Percentiles rank a stretch among this genome's conserved stretches.
These are phyloP conservation scores for Xylariaceae sp. DNA, from an alignment of 2,329 filamentous ascomycete species.

Conservation along the genomic window DNA sequence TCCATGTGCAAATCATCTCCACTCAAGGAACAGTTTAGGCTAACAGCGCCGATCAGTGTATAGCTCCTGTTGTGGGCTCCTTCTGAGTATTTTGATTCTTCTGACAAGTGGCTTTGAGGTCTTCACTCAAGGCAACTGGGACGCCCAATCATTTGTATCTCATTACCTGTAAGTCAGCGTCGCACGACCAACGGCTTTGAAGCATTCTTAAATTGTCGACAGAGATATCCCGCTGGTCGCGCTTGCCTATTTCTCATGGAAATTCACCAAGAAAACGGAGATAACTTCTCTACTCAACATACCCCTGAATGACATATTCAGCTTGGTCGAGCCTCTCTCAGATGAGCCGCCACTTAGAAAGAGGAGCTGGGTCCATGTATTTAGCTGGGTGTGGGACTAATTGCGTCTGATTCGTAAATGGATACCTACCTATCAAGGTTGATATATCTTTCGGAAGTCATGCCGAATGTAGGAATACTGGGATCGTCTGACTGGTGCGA, in stretches of 20 bases:
- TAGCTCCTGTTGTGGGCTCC: slow-evolving; percentile 56
- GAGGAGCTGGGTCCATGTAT: slow-evolving; percentile 1
- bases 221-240: slow-evolving; percentile 59
- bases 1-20: neutral
- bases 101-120: slow-evolving; percentile 66
- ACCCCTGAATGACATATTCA: slow-evolving; percentile 47
- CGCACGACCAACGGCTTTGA: neutral
- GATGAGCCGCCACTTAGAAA: slow-evolving; percentile 20
- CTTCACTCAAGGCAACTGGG: slow-evolving; percentile 58
- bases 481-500: no score
- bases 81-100: slow-evolving; percentile 59
- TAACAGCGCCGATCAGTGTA: slow-evolving; percentile 40
- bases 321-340: slow-evolving; percentile 36
- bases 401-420: no score
- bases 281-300: slow-evolving; percentile 46
- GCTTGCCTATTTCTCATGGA: slow-evolving; percentile 57
- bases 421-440: no score
- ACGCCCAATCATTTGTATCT: slow-evolving; percentile 53
- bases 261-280: slow-evolving; percentile 59
- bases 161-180: slow-evolving; percentile 52
- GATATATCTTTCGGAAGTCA: no score
- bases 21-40: neutral
- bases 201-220: slow-evolving; percentile 3
- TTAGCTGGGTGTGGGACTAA: slow-evolving; percentile 19
- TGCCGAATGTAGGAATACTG: no score